Base-by-base conservation (phyloP, 495 filamentous ascomycete species). In the Rhizodiscina lignyota region DNA sequence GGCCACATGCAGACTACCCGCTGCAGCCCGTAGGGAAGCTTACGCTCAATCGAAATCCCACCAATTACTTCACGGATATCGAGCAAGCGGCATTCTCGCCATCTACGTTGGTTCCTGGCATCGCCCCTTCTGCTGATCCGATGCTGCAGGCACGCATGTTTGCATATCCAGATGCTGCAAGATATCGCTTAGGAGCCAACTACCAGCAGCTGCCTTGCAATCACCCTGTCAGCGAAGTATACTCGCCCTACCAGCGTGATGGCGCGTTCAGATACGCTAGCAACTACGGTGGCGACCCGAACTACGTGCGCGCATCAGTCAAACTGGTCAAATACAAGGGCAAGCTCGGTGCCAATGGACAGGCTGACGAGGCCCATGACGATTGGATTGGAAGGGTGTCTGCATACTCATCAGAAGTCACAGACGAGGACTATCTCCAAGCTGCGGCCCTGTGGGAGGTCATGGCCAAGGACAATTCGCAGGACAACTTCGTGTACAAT, bases 71-170 rank as follows among this genome's bases (percentile, higher is more conserved):
- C 38, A 61, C 64, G 37, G 69, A 76, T 39, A 78, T 85, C 33
- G 83, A 89, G 57, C 83, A 91, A 51, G 74, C 74, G 13, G 80
- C 81, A 24, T 50, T 84, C 62, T 77, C 77, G 5, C 81, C 81
- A 13, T 73, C 71, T 0, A 71, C 78, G 47, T 60, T 86, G 52
- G 65, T 70, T 1, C 65, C 66, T 5, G 69, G 69, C n/a, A 56
- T 72, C 27, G 67, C 67, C 46, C 61, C 63, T 15, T 79, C 78
- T 6, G 74, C 74, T 35, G 80, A 86, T 50, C 78, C 78, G 0
- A 64, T 86, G 32, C 68, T 86, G 2, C 78, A 83, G 50, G 68
- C 66, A 36, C 75, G 79, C 43, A 60, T 83, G 21, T 85, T 83
- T 59, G 78, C 73, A n/a, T 85, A 83, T 54, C 73, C 74, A 1